These are phyloP conservation scores for Allium sativum DNA, from an alignment of 106 monocot species.

Conservation along the genomic window DNA sequence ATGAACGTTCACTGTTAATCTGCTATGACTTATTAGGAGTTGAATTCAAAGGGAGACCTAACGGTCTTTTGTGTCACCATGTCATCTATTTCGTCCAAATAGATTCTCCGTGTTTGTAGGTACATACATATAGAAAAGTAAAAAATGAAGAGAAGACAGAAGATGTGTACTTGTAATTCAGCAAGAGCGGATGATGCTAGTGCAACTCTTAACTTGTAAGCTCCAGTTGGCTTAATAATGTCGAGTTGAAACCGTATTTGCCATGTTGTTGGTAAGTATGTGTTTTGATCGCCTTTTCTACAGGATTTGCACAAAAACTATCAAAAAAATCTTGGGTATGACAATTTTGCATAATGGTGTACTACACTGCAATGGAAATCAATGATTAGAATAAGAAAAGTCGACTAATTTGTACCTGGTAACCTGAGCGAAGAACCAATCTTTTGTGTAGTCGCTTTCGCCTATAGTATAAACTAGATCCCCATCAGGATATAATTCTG, in stretches of 20 bases:
- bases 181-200: slow-evolving; percentile 31
- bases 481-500: slow-evolving; percentile 53
- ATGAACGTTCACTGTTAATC: no score
- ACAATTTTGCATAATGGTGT: no score
- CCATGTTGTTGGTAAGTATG: slow-evolving; percentile 34
- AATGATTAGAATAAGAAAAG: not conserved
- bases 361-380: not conserved
- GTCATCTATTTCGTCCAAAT: no score
- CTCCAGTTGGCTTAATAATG: slow-evolving; percentile 7
- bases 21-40: no score
- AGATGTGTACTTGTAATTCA: slow-evolving; percentile 27
- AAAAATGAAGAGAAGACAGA: no score
- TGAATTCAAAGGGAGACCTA: no score
- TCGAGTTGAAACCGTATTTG: slow-evolving; percentile 36
- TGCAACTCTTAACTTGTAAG: slow-evolving; percentile 36
- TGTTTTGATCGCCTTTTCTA: slow-evolving; percentile 6
- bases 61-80: no score
- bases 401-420: slow-evolving; percentile 27
- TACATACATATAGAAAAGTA: no score
- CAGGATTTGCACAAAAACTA: not conserved
- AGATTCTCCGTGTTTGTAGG: no score
- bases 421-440: slow-evolving; percentile 94
- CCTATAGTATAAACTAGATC: slow-evolving; percentile 56
- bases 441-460: slow-evolving; percentile 50
- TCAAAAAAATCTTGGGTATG: no score